A percentile compares a stretch with the other conserved stretches of the same genome.
Conservation (phyloP, 163 green algal species). For the Chlamydomonas reinhardtii region DNA sequence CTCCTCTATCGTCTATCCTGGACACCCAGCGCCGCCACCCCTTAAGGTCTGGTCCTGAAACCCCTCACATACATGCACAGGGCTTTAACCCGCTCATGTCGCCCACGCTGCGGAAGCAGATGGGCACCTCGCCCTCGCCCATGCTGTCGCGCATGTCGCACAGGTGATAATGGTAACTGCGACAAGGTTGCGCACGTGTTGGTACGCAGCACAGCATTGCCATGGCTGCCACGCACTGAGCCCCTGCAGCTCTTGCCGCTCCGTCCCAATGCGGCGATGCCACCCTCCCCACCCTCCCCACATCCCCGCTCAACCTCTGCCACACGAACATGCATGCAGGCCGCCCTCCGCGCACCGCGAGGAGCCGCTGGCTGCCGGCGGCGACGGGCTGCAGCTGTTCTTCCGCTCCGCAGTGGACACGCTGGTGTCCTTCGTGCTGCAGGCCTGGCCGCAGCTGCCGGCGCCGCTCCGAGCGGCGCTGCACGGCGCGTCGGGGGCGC, state of each 20-base stretch:
- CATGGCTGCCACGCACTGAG: neutral
- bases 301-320: neutral
- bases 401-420: conserved; percentile 53
- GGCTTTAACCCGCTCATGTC: conserved; percentile 61
- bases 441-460: conserved; percentile 45
- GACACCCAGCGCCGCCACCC: too few species aligned
- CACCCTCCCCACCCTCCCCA: neutral
- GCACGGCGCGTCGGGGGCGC: conserved; percentile 10
- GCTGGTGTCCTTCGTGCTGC: conserved; percentile 58
- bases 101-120: conserved; percentile 49
- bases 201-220: neutral
- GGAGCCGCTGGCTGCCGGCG: neutral
- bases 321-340: neutral
- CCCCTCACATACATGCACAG: neutral
- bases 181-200: too few species aligned
- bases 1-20: too few species aligned
- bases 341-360: neutral
- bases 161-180: neutral
- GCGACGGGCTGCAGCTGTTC: conserved; percentile 53
- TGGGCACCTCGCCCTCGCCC: conserved; percentile 37
- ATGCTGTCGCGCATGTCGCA: conserved; percentile 8
- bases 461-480: conserved; percentile 39
- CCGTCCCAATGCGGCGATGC: neutral
- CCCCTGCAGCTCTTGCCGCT: neutral
- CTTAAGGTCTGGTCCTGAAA: too few species aligned